Percentiles rank a stretch among this genome's conserved stretches.
These are phyloP conservation scores for Termitomyces sp. DNA, from an alignment of 768 basidiomycete species.

Conservation along the genomic window DNA sequence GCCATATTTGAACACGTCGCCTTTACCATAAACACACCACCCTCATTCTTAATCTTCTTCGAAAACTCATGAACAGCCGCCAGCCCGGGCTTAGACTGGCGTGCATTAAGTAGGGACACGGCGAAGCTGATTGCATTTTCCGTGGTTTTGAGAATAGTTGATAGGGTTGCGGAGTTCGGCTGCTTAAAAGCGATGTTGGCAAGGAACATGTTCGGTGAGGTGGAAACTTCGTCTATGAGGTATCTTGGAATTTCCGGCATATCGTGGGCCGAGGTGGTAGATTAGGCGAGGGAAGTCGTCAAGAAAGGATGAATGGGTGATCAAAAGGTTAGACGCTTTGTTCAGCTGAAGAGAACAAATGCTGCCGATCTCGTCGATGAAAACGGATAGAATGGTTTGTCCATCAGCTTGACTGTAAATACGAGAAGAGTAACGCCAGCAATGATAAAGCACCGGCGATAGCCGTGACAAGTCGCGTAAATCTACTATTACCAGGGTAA, in stretches of 20 bases:
- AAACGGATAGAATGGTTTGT: too few relatives aligned
- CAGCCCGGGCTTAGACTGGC: conserved; percentile 12
- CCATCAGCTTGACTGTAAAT: too few relatives aligned
- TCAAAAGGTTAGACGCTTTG: not conserved
- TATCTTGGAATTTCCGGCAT: conserved; percentile 70
- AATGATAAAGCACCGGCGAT: too few relatives aligned
- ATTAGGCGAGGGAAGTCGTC: conserved; percentile 71
- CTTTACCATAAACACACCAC: conserved; percentile 56
- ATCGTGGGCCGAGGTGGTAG: conserved; percentile 79
- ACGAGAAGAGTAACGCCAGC: too few relatives aligned
- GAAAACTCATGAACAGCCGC: conserved; percentile 14
- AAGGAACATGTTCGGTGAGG: conserved; percentile 78
- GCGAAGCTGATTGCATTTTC: conserved; percentile 34
- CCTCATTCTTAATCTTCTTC: conserved; percentile 27
- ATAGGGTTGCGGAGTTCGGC: conserved; percentile 16
- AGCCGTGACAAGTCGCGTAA: too few relatives aligned
- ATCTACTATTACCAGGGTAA: too few relatives aligned
- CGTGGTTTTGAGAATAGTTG: conserved; percentile 44
- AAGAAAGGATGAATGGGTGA: conserved; percentile 32
- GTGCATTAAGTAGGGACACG: conserved; percentile 29
- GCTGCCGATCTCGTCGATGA: too few relatives aligned
- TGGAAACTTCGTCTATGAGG: conserved; percentile 77
- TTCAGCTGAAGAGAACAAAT: too few relatives aligned
- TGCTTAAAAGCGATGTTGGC: conserved; percentile 34
- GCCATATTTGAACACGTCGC: conserved; percentile 65